These are phyloP conservation scores for Pelargonium nanum DNA, from an alignment of 345 rosid genomes.

Conservation along the genomic window DNA sequence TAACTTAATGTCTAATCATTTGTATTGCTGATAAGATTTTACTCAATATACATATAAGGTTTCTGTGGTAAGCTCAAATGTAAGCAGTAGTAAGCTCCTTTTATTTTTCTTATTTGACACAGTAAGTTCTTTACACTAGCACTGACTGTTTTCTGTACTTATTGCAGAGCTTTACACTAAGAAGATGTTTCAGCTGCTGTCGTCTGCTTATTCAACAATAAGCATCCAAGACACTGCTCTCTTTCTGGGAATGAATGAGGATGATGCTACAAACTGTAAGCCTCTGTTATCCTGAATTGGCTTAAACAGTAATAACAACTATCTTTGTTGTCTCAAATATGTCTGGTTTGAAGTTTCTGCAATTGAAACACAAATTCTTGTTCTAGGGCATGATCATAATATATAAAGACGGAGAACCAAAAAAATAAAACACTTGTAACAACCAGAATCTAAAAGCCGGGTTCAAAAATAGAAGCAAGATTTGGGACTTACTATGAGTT, in stretches of 20 bases:
- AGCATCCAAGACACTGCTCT: conserved; percentile 57
- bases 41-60: too few relatives aligned
- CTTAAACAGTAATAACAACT: neutral
- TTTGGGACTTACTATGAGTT: too few relatives aligned
- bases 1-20: neutral
- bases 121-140: neutral
- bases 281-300: neutral
- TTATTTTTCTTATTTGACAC: neutral
- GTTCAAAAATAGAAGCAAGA: too few relatives aligned
- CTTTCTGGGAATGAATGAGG: conserved; percentile 86
- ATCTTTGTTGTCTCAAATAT: neutral
- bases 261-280: conserved; percentile 71
- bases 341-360: neutral
- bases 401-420: too few relatives aligned
- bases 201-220: conserved; percentile 80
- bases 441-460: too few relatives aligned
- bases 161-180: conserved; percentile 67
- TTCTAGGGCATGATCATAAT: too few relatives aligned
- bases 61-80: too few relatives aligned
- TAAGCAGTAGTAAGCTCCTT: too few relatives aligned
- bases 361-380: neutral
- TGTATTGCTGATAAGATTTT: too few relatives aligned
- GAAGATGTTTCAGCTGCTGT: conserved; percentile 66
- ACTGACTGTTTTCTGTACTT: neutral
- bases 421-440: too few relatives aligned